Evolutionary conservation across 139 green algal genomes (phyloP), one percentile per base, ranked within the genome.

Genomic region (Chlamydomonas sphaeroides): DNA sequence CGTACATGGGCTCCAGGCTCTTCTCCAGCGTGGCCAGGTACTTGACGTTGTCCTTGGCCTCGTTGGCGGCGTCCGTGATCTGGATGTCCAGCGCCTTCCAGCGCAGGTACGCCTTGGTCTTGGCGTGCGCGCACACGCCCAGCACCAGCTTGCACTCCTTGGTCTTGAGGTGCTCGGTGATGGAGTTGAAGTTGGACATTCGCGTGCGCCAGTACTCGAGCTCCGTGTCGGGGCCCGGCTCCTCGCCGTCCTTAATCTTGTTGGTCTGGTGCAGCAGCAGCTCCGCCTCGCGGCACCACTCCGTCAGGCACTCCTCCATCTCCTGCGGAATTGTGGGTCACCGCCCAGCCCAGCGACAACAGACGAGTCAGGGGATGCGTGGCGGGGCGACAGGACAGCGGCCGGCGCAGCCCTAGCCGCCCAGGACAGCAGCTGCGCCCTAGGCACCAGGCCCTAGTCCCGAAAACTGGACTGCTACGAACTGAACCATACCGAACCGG

Each of bases 11-110:
- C 92, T 96, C 95, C 65, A 98, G 77, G 49, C 87, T 90, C 85
- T 93, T 93, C 86, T 98, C 94, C 85, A 98, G 87, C 8, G 94
- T 98, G 38, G 86, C 84, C 51, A 98, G 89, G 90, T 98, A 98
- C 89, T 96, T 97, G 57, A 98, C 92, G 48, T 97, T 98, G 85
- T 98, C 95, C 88, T 96, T 96, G 36, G 94, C 91, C 89, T 98
- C 95, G n/a, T 96, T 96, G 35, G 92, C 92, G 1, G 92, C 95
- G 76, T 98, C 95, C 25, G 93, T 95, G 51, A 97, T 83, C 84
- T 91, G 88, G 65, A 95, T 83, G 77, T 97, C 94, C 25, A 97
- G 85, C n/a, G 87, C 88, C 71, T 94, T 94, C 95, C 95, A 98
- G n/a, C 88, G 89, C 70, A 89, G 90, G 70, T 89, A 89, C 30